A percentile compares a stretch with the other conserved stretches of the same genome.
Conservation (phyloP, 768 basidiomycete genomes). For the Tephrocybe sp. region DNA sequence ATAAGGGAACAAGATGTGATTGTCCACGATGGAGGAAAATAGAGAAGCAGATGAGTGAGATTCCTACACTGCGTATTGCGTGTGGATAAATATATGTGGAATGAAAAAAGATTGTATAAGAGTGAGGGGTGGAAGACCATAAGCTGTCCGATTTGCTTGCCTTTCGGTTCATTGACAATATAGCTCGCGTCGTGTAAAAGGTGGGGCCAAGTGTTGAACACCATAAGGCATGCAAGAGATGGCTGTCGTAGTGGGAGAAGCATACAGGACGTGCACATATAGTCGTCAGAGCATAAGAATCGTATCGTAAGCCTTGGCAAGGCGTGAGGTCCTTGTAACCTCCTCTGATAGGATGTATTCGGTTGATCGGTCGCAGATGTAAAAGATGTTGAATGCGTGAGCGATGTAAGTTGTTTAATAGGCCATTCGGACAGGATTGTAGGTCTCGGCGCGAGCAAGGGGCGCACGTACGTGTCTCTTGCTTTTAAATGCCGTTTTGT, state of each 20-base stretch:
- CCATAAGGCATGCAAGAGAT: conserved; percentile 3
- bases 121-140: conserved; percentile 3
- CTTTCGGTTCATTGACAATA: conserved; percentile 4
- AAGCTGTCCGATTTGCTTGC: conserved; percentile 6
- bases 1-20: conserved; percentile 9
- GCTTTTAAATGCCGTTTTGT: conserved; percentile 54
- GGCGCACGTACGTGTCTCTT: conserved; percentile 52
- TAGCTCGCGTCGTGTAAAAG: not conserved
- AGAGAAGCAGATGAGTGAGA: conserved; percentile 21
- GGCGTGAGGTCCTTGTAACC: conserved; percentile 7
- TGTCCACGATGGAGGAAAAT: conserved; percentile 20
- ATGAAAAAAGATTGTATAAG: conserved; percentile 16
- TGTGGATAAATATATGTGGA: conserved; percentile 20
- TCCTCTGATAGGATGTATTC: not conserved
- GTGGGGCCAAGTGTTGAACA: not conserved
- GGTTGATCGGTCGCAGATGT: conserved; percentile 10
- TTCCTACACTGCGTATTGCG: conserved; percentile 19
- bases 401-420: conserved; percentile 25
- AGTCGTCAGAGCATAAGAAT: conserved; percentile 14
- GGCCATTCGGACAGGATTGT: conserved; percentile 57
- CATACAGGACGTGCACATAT: conserved; percentile 19
- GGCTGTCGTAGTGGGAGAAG: conserved; percentile 15
- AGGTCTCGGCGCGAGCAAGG: conserved; percentile 65
- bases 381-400: conserved; percentile 9
- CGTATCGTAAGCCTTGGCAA: conserved; percentile 12